Evolutionary conservation across 2,329 filamentous ascomycete species (phyloP), one percentile per base, ranked within the genome.

Genomic region (Truncatella angustata): DNA sequence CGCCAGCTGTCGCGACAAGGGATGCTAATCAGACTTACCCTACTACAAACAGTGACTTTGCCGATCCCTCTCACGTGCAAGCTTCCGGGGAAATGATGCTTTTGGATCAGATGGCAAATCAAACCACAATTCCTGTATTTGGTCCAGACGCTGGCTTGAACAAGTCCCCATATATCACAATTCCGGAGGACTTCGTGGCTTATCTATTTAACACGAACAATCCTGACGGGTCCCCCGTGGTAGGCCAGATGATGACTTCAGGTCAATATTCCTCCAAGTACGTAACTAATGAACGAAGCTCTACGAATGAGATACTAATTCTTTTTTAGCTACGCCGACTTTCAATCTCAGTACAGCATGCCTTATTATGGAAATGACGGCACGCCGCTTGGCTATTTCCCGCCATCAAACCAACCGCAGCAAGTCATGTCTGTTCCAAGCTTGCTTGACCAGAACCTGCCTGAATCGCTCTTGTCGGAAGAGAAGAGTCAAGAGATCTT

Each of bases 401-500:
- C 81, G 30, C 74, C 79, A n/a, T 70, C 76, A 11, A 69, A 66
- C 24, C 75, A 78, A 50, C 80, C 83, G 3, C 85, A 90, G 59
- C 89, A 95, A 62, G 86, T 92, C 32, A 96, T 96, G 91, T 89
- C 90, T 16, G 89, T 96, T 44, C 93, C 87, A 52, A 95, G 88
- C 61, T 79, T 95, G 35, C 78, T 95, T 23, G 91, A 95, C 64
- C 86, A 90, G 21, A 88, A 85, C 49, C 82, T 88, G 5, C 89
- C 89, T 1, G 90, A 95, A 63, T 87, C 87, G 3, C 81, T 88
- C 6, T 79, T 97, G 52, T 95, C 91, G 0, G 91, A 96, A 58
- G 88, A 91, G 57, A 96, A 96, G 73, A 87, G 91, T 55, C 84
- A 87, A 65, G 87, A 94, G 56, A 74, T 97, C 10, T 84, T 93